phyloP scores from a whole-genome alignment of 495 filamentous ascomycete genomes.

The Penicillium paxilli region DNA sequence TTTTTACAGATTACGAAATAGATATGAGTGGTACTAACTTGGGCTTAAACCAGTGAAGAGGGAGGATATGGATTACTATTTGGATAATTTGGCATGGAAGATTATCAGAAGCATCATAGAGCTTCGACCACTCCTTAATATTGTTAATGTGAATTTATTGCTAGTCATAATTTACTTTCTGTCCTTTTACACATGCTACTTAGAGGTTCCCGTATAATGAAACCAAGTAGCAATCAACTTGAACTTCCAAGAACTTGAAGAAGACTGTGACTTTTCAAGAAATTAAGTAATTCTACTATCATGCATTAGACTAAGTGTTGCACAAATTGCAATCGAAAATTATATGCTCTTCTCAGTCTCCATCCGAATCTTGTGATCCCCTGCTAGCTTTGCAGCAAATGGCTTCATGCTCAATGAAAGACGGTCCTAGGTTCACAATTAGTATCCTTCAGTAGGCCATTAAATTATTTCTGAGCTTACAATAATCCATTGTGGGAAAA shows the following conservation, averaged over 20 bases:
- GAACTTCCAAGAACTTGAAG: too few species aligned
- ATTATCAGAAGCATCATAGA: not conserved
- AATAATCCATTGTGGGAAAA: not conserved
- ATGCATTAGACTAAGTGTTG: too few species aligned
- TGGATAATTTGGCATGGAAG: not conserved
- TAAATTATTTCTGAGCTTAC: not conserved
- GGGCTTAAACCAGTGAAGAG: too few species aligned
- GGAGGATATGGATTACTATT: too few species aligned
- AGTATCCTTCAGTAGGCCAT: not conserved
- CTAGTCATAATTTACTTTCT: not conserved
- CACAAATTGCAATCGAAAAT: too few species aligned
- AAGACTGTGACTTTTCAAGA: too few species aligned
- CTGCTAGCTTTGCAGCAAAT: not conserved
- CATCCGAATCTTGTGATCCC: not conserved
- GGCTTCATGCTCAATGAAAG: not conserved
- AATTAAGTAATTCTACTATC: too few species aligned
- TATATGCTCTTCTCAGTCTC: too few species aligned
- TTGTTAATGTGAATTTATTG: not conserved
- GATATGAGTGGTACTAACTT: not conserved
- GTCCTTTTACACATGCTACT: not conserved
- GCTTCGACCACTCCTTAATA: conserved; percentile 5
- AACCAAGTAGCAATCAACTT: too few species aligned
- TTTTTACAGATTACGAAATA: not conserved
- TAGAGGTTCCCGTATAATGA: not conserved
- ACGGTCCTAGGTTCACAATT: not conserved